phyloP scores from a whole-genome alignment of 306 rosid species.

The Fragaria ananassa region DNA sequence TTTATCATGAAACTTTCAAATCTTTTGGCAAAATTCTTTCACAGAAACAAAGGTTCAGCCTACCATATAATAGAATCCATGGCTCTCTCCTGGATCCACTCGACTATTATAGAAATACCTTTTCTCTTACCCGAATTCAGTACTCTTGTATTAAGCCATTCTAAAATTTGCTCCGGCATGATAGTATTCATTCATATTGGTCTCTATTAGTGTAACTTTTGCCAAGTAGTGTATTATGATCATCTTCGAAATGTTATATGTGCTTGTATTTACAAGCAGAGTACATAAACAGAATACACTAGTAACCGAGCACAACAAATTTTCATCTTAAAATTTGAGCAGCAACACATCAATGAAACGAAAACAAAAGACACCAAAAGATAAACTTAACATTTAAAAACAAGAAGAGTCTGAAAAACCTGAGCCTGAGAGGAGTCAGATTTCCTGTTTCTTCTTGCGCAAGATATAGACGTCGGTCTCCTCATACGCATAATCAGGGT shows the following conservation, averaged over 20 bases:
- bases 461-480: constrained; percentile 64
- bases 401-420: neutral
- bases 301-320: neutral
- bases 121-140: neutral
- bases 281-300: too few relatives aligned
- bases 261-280: too few relatives aligned
- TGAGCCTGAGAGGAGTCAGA: neutral
- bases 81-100: neutral
- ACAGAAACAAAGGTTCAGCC: neutral
- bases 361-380: neutral
- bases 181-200: neutral
- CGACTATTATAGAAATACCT: neutral
- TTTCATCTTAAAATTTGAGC: neutral
- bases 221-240: too few relatives aligned
- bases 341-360: neutral
- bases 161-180: neutral
- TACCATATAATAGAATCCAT: neutral
- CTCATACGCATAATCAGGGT: constrained; percentile 73
- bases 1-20: neutral
- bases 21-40: neutral
- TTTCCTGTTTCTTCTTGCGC: constrained; percentile 50
- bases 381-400: neutral
- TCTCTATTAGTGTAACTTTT: too few relatives aligned
- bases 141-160: neutral
- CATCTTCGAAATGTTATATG: too few relatives aligned